Percentiles rank a stretch among this genome's conserved stretches.
These are phyloP conservation scores for Trametes versicolor DNA, from an alignment of 1,284 basidiomycete species.

Conservation along the genomic window DNA sequence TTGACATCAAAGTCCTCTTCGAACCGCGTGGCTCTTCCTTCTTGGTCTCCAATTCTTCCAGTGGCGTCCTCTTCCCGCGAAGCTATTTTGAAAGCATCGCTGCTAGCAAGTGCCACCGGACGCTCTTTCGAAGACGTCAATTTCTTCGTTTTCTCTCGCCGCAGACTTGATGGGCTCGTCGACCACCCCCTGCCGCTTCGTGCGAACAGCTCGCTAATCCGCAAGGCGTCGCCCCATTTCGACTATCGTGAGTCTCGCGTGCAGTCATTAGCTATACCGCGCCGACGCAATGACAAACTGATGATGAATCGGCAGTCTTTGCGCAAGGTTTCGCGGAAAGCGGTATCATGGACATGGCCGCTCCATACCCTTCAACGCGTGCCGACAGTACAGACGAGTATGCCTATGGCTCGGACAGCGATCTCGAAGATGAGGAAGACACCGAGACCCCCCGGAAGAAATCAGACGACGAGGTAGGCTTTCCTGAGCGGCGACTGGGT, in stretches of 20 bases:
- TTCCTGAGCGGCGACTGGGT: too few relatives aligned
- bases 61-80: conserved; percentile 9
- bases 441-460: not conserved
- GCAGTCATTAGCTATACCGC: not conserved
- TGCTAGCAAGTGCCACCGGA: conserved; percentile 16
- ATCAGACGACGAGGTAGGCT: not conserved
- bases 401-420: not conserved
- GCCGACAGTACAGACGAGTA: not conserved
- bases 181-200: conserved; percentile 21
- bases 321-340: conserved; percentile 1
- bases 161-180: conserved; percentile 10
- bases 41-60: not conserved
- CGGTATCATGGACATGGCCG: not conserved
- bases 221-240: conserved; percentile 27
- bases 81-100: conserved; percentile 14
- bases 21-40: too few relatives aligned
- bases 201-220: conserved; percentile 22
- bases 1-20: too few relatives aligned
- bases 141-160: conserved; percentile 29
- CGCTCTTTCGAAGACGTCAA: conserved; percentile 28
- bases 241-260: conserved; percentile 20
- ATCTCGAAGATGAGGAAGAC: not conserved
- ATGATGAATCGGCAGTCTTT: not conserved
- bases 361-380: not conserved
- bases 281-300: too few relatives aligned